phyloP scores from a whole-genome alignment of 202 grass and related monocot species.

The Cymbopogon flexuosus region DNA sequence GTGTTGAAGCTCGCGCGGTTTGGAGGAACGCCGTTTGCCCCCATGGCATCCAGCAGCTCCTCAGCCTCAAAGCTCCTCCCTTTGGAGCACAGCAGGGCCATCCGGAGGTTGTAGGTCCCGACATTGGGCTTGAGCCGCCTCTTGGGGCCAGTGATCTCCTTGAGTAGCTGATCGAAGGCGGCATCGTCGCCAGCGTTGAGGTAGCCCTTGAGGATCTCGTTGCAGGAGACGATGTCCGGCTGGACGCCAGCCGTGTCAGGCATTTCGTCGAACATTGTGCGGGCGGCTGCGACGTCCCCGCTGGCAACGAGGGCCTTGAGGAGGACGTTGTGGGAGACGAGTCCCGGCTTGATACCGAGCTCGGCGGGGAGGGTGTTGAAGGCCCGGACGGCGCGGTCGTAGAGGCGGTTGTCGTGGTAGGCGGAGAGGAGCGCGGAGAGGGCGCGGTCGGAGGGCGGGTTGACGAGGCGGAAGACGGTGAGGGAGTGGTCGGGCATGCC shows the following conservation, averaged over 20 bases:
- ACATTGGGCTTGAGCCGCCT: constrained; percentile 42
- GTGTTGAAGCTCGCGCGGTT: constrained; percentile 50
- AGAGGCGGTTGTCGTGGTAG: constrained; percentile 50
- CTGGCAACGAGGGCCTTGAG: constrained; percentile 32
- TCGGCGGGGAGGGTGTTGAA: constrained; percentile 48
- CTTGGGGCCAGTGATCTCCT: constrained; percentile 11
- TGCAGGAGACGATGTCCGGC: constrained; percentile 62
- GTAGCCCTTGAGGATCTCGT: constrained; percentile 63
- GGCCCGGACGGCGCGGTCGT: constrained; percentile 46
- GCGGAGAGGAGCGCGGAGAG: constrained; percentile 70
- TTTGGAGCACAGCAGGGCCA: constrained; percentile 45
- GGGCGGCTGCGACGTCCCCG: constrained; percentile 35
- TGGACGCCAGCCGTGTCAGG: constrained; percentile 18
- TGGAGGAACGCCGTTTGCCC: constrained; percentile 30
- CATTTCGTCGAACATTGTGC: constrained; percentile 52
- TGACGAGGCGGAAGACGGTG: constrained; percentile 54
- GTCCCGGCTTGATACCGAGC: constrained; percentile 36
- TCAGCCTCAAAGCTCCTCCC: constrained; percentile 50
- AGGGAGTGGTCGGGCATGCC: constrained; percentile 65
- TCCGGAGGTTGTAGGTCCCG: constrained; percentile 53
- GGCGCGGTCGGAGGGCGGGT: constrained; percentile 46
- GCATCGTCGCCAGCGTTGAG: constrained; percentile 39
- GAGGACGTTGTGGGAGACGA: constrained; percentile 57
- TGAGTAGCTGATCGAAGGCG: constrained; percentile 47
- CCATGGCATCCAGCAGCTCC: constrained; percentile 57